Percentiles rank a stretch among this genome's conserved stretches.
phyloP scores from a whole-genome alignment of 1,284 basidiomycete genomes.

The Sparassis latifolia region DNA sequence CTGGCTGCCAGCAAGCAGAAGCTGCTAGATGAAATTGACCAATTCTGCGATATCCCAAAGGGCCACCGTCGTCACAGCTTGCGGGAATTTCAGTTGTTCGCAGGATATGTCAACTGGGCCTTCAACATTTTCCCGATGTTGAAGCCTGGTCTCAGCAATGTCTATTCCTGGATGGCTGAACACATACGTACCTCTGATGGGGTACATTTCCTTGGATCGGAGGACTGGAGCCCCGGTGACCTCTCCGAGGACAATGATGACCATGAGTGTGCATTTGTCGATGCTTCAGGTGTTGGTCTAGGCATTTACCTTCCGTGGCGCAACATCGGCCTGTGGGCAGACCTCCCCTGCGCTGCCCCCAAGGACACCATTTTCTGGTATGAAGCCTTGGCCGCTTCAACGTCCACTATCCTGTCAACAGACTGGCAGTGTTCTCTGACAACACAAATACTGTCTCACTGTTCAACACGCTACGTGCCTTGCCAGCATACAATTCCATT shows the following conservation, averaged over 20 bases:
- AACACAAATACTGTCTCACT: slow-evolving; percentile 20
- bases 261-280: not conserved
- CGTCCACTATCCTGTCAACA: too few species aligned
- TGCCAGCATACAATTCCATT: slow-evolving; percentile 16
- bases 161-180: slow-evolving; percentile 32
- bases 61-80: slow-evolving; percentile 13
- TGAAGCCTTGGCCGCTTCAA: slow-evolving; percentile 8
- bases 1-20: slow-evolving; percentile 1
- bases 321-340: not conserved
- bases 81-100: slow-evolving; percentile 24
- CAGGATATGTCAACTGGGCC: slow-evolving; percentile 34
- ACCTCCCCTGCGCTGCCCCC: not conserved
- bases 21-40: not conserved
- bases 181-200: not conserved
- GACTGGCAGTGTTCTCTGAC: slow-evolving; percentile 18
- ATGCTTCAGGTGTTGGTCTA: slow-evolving; percentile 1
- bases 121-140: slow-evolving; percentile 33
- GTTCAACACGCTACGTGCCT: slow-evolving; percentile 16
- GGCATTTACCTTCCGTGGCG: slow-evolving; percentile 8
- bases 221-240: not conserved
- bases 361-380: slow-evolving; percentile 5
- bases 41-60: slow-evolving; percentile 4
- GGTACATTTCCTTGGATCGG: not conserved
- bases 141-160: slow-evolving; percentile 21
- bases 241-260: not conserved